phyloP scores from a whole-genome alignment of 768 basidiomycete genomes.

The Lanmaoa pseudosensibilis region DNA sequence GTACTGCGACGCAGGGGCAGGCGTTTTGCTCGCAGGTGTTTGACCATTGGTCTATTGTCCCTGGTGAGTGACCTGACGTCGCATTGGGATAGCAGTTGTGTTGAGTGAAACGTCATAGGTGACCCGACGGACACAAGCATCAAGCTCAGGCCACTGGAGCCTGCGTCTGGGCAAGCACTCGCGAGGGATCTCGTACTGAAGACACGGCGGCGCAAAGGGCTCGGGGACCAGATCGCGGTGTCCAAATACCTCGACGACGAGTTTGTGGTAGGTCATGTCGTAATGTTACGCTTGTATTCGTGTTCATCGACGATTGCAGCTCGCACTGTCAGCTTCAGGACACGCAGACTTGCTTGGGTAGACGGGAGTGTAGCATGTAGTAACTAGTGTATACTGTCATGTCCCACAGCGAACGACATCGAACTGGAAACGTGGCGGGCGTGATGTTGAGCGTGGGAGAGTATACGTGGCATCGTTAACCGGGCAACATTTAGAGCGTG shows the following conservation, averaged over 20 bases:
- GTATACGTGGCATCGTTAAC: slow-evolving; percentile 46
- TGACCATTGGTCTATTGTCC: slow-evolving; percentile 99
- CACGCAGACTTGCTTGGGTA: slow-evolving; percentile 88
- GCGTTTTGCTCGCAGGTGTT: slow-evolving; percentile 98
- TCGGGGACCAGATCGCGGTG: slow-evolving; percentile 95
- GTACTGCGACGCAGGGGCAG: slow-evolving; percentile 97
- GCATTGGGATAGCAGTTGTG: neutral
- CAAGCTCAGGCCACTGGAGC: slow-evolving; percentile 93
- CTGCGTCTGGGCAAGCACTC: slow-evolving; percentile 93
- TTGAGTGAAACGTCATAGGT: slow-evolving; percentile 45
- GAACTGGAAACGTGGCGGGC: neutral
- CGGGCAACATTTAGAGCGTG: slow-evolving; percentile 37
- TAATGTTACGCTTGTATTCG: neutral
- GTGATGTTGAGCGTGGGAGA: slow-evolving; percentile 36
- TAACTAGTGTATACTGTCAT: slow-evolving; percentile 5
- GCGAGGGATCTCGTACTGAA: slow-evolving; percentile 95
- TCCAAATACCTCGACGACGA: slow-evolving; percentile 98
- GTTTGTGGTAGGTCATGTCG: slow-evolving; percentile 68
- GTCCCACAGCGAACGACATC: neutral
- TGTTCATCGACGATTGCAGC: slow-evolving; percentile 43
- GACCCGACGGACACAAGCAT: slow-evolving; percentile 98
- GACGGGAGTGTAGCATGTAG: slow-evolving; percentile 12
- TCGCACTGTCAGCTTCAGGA: slow-evolving; percentile 93
- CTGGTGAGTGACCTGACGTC: slow-evolving; percentile 54
- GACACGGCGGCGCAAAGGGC: slow-evolving; percentile 92